Percentiles rank a stretch among this genome's conserved stretches.
phyloP scores from a whole-genome alignment of 2,329 filamentous ascomycete species.

The Sclerotiophoma versabilis region DNA sequence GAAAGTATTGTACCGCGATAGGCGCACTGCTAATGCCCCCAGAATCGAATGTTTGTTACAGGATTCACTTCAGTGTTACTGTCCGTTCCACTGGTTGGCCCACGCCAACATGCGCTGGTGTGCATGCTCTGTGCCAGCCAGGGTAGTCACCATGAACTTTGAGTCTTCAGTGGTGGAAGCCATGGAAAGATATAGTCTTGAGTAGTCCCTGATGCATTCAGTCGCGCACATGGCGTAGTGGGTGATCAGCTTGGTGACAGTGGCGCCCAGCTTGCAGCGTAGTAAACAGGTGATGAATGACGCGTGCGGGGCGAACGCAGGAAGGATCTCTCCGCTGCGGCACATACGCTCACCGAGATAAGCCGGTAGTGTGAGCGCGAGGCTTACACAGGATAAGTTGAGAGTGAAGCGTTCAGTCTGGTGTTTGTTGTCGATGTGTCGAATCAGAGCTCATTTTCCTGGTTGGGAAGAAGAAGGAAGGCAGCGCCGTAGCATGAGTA shows the following conservation, averaged over 20 bases:
- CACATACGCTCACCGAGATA: background rate
- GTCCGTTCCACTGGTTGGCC: background rate
- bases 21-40: background rate
- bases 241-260: conserved; percentile 6
- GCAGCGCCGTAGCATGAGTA: conserved; percentile 9
- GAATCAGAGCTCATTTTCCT: conserved; percentile 10
- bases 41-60: background rate
- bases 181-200: background rate
- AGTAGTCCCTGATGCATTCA: background rate
- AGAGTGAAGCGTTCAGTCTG: background rate
- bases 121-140: background rate
- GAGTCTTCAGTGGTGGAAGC: background rate
- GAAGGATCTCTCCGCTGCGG: background rate
- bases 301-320: conserved; percentile 8
- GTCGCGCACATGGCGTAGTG: background rate
- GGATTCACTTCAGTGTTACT: background rate
- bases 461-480: conserved; percentile 5
- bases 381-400: background rate
- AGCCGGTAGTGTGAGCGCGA: background rate
- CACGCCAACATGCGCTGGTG: background rate
- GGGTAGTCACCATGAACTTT: background rate
- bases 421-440: background rate
- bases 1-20: conserved; percentile 5
- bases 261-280: conserved; percentile 4
- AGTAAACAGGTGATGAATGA: conserved; percentile 17